Evolutionary conservation across 805 yeast species (phyloP).

Genomic region (Saccharomycopsis lassenensis): DNA sequence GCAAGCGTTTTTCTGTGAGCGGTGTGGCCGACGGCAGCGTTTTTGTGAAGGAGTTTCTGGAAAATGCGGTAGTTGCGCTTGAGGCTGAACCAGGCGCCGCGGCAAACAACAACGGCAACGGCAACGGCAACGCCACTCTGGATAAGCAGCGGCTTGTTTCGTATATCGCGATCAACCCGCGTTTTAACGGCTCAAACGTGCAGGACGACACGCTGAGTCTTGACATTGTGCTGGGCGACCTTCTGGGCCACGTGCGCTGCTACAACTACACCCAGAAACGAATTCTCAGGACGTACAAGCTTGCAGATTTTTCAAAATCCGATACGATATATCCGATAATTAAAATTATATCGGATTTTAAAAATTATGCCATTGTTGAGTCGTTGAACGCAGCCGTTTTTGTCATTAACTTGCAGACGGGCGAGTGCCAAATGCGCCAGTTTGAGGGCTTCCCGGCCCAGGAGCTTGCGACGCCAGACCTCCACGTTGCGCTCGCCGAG

Average conservation of each 20-base stretch:
- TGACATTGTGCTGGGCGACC: constrained; percentile 16
- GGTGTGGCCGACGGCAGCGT: constrained; percentile 13
- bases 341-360: constrained; percentile 10
- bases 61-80: constrained; percentile 1
- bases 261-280: constrained; percentile 10
- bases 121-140: background rate
- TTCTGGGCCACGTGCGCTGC: constrained; percentile 11
- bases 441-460: background rate
- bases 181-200: constrained; percentile 1
- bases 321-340: constrained; percentile 10
- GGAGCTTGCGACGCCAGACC: background rate
- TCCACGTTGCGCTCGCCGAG: constrained; percentile 1
- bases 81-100: background rate
- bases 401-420: constrained; percentile 3
- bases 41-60: constrained; percentile 8
- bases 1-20: constrained; percentile 5
- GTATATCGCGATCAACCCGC: constrained; percentile 3
- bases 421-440: background rate
- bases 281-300: background rate
- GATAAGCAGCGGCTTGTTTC: background rate
- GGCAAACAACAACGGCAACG: background rate
- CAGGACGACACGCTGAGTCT: constrained; percentile 1
- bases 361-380: constrained; percentile 7
- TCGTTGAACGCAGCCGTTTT: constrained; percentile 6
- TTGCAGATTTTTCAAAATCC: constrained; percentile 3